Evolutionary conservation across 768 basidiomycete species (phyloP), one percentile per base, ranked within the genome.

Genomic region (Candolleomyces eurysporus): DNA sequence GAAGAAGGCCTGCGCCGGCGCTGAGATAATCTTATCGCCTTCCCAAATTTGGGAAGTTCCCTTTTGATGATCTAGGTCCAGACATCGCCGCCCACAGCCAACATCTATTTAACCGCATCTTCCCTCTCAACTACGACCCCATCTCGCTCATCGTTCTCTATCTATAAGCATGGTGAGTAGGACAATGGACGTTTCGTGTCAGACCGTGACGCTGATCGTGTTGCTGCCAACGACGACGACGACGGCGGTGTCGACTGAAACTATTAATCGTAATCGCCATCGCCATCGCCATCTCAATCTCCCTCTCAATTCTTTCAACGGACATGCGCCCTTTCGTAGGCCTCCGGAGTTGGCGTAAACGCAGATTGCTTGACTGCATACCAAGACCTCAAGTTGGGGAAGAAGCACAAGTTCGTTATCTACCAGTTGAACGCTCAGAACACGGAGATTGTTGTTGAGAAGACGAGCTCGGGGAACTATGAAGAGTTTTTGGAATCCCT

Each of bases 321-420:
- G 45, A 17, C n/a, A 39, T 43, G 52, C 14, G 10, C 7, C 10
- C 19, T 48, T 26, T 36, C 14, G 21, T 53, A 84, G 82, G 75
- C 89, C 66, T 90, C 90, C 70, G 92, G 92, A 64, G 85, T 92
- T 69, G 71, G 68, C 63, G 84, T 88, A 63, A 74, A 83, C 79
- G 57, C 71, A 0, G 70, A 79, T 9, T 95, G 93, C 76, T 70
- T 91, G 53, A 67, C 71, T 8, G 72, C 70, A 51, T 94, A 75
- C 81, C 82, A 91, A 68, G 77, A 80, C 32, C 83, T 95, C 68
- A 94, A 95, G 81, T 78, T 89, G 31, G 81, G 82, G 67, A 90
- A 88, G 82, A 87, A 84, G 76, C 64, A 74, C 77, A 93, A 90
- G 73, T 98, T 91, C 81, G 86, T 98, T 78, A 81, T 94, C 74